phyloP scores from a whole-genome alignment of 495 filamentous ascomycete genomes.

The Friedmanniomyces endolithicus region DNA sequence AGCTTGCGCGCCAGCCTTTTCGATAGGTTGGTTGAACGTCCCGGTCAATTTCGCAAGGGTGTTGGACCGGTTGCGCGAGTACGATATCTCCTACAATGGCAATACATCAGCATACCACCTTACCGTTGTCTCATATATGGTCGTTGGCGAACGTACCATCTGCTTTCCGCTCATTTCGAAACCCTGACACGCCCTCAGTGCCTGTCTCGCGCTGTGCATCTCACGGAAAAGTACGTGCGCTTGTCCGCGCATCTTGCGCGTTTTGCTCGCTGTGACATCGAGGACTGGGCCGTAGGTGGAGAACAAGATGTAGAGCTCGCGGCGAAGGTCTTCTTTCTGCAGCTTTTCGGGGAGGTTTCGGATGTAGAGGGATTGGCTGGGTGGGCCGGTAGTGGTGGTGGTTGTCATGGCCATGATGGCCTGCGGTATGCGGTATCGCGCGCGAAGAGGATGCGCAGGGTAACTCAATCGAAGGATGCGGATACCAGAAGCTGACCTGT shows the following conservation, averaged over 20 bases:
- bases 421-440: too few relatives aligned
- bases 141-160: slow-evolving; percentile 48
- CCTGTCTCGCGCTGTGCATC: slow-evolving; percentile 72
- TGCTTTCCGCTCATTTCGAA: slow-evolving; percentile 78
- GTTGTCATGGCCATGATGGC: too few relatives aligned
- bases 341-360: slow-evolving; percentile 77
- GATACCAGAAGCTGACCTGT: too few relatives aligned
- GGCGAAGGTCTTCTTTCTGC: slow-evolving; percentile 68
- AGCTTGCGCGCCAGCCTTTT: slow-evolving; percentile 1
- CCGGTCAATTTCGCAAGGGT: slow-evolving; percentile 81
- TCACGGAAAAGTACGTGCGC: slow-evolving; percentile 89
- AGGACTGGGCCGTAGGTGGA: slow-evolving; percentile 86
- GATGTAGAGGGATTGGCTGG: slow-evolving; percentile 73
- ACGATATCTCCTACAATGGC: slow-evolving; percentile 58
- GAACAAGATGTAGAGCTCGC: slow-evolving; percentile 82
- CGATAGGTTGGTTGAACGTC: slow-evolving; percentile 42
- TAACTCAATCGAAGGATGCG: too few relatives aligned
- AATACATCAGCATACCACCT: neutral
- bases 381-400: neutral
- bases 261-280: slow-evolving; percentile 84
- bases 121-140: neutral
- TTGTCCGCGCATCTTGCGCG: slow-evolving; percentile 79
- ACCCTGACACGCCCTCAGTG: slow-evolving; percentile 75
- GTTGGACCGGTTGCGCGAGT: slow-evolving; percentile 77
- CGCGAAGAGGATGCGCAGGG: too few relatives aligned